A percentile compares a stretch with the other conserved stretches of the same genome.
These are phyloP conservation scores for Aspergillus sp. DNA, from an alignment of 2,329 filamentous ascomycete species.

Conservation along the genomic window DNA sequence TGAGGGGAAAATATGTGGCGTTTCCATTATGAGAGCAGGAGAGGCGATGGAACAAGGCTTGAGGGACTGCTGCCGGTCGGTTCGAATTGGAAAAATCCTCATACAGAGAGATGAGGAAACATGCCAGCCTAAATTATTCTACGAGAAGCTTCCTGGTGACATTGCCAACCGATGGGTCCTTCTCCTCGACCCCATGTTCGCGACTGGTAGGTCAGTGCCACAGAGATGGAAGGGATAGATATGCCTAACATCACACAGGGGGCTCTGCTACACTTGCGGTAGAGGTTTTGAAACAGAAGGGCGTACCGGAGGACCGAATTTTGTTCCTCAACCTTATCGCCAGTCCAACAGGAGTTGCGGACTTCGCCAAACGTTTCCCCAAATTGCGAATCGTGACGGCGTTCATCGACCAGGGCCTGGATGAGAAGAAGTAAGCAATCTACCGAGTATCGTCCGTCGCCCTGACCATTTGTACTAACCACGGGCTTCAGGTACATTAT, in stretches of 20 bases:
- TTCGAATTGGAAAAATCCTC: slow-evolving; percentile 95
- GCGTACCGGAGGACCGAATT: slow-evolving; percentile 92
- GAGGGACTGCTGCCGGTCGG: slow-evolving; percentile 94
- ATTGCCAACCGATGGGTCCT: slow-evolving; percentile 92
- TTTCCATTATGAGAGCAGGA: slow-evolving; percentile 96
- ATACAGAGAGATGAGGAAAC: slow-evolving; percentile 98
- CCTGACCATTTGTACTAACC: slow-evolving; percentile 9
- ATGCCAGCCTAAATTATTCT: slow-evolving; percentile 86
- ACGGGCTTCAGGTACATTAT: slow-evolving; percentile 74
- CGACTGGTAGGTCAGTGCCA: slow-evolving; percentile 64
- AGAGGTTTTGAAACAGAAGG: slow-evolving; percentile 82
- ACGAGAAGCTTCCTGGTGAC: slow-evolving; percentile 94
- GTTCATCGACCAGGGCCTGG: slow-evolving; percentile 92
- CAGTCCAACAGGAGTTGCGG: slow-evolving; percentile 87
- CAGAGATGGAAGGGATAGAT: not conserved
- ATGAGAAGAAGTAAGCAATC: slow-evolving; percentile 88
- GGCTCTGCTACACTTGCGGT: slow-evolving; percentile 97
- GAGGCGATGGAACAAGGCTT: slow-evolving; percentile 98
- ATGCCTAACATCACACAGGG: slow-evolving; percentile 50
- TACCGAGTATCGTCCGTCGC: not conserved
- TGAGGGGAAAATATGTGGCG: slow-evolving; percentile 96
- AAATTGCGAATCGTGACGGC: slow-evolving; percentile 89
- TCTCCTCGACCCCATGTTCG: slow-evolving; percentile 97
- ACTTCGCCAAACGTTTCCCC: slow-evolving; percentile 86
- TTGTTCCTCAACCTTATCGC: slow-evolving; percentile 96